Percentiles rank a stretch among this genome's conserved stretches.
Conservation (phyloP, 129 eudicot genomes). For the Flaveria robusta region DNA sequence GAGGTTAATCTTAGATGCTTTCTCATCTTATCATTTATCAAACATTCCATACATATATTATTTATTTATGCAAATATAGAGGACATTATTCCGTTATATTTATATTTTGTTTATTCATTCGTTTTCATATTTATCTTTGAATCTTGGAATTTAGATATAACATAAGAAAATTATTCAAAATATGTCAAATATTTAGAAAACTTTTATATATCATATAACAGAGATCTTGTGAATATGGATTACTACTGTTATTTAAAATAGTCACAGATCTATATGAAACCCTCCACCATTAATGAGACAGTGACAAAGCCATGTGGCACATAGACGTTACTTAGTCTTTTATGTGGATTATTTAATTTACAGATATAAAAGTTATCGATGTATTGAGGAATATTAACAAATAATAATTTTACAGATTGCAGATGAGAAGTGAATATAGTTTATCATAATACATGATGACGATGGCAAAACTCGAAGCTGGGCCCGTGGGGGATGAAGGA, state of each 20-base stretch:
- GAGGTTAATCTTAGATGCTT: background rate
- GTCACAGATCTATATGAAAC: conserved; percentile 28
- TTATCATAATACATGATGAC: conserved; percentile 7
- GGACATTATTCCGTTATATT: background rate
- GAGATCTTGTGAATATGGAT: conserved; percentile 17
- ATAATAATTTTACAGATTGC: conserved; percentile 21
- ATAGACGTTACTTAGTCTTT: conserved; percentile 23
- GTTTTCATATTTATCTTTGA: too few relatives aligned
- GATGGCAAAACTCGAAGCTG: conserved; percentile 30
- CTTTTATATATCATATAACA: background rate
- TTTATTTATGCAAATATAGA: background rate
- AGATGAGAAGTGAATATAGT: conserved; percentile 42
- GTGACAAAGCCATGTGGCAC: conserved; percentile 30
- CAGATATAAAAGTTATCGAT: background rate
- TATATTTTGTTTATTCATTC: too few relatives aligned
- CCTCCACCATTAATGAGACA: conserved; percentile 21
- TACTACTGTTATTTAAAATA: conserved; percentile 1
- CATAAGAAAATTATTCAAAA: background rate
- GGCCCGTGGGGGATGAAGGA: conserved; percentile 32
- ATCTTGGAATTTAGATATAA: background rate
- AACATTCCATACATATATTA: conserved; percentile 16
- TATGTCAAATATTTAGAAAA: background rate
- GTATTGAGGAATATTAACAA: conserved; percentile 15
- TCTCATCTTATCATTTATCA: background rate
- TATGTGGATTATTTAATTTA: background rate